Base-by-base conservation (phyloP, 352 stramenopile genomes). In the Globisporangium nodosum region DNA sequence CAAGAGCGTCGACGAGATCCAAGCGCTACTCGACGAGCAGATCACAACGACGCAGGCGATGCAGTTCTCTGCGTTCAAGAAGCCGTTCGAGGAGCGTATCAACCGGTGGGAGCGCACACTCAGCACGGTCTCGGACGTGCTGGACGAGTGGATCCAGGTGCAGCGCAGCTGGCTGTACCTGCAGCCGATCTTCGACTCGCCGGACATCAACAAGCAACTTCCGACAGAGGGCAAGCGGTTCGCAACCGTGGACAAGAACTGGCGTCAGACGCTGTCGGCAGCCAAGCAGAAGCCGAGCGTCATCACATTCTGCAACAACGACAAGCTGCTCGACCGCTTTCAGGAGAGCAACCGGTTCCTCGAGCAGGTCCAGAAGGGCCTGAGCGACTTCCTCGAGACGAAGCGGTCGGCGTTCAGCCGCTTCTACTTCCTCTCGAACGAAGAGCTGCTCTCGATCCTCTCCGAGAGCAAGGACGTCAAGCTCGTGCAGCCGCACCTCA, bases 381-480 rank as follows among this genome's bases (percentile, higher is more conserved):
- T 98, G 48, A 96, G 86, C 43, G 93, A 98, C 60, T 98, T 97
- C 52, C 76, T 98, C 31, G 92, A 98, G 65, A 98, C 92, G 0
- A 98, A 98, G 64, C 80, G 94, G 3, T 93, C 86, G 3, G 90
- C 83, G 2, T 98, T 98, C 56, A 85, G 88, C 53, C 85, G 94
- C 1, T 98, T 98, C 56, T 98, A 98, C 74, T 98, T 98, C 61
- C 63, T 98, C 15, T 97, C 90, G 27, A 98, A 98, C 64, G 92
- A 98, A 60, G 94, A 98, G 58, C 66, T 98, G 21, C 74, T 98
- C 2, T 97, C 96, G 20, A 98, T 98, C 64, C 69, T 98, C 4
- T 97, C 88, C 6, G 91, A 98, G 66, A 97, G 88, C 37, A 98
- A 98, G 58, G 95, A 98, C 62, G 92, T 97, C 2, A 88, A 94